Evolutionary conservation across 768 basidiomycete genomes (phyloP).

Genomic region (Pleurotus pulmonarius): DNA sequence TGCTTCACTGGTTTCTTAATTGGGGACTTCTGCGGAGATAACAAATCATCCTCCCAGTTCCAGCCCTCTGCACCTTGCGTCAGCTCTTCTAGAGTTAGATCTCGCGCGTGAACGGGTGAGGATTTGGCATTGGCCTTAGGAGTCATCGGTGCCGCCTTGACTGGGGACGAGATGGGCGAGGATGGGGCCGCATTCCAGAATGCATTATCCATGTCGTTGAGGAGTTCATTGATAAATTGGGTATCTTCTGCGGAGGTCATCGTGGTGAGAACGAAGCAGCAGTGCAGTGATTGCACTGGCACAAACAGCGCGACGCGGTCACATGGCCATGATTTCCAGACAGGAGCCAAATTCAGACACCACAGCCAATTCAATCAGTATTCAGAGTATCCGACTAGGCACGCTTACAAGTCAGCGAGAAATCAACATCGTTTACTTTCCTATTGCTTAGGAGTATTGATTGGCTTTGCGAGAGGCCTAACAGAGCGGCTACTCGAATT

Average conservation of each 20-base stretch:
- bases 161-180: conserved; percentile 30
- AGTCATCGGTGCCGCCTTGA: conserved; percentile 10
- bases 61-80: conserved; percentile 67
- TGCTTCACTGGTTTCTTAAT: conserved; percentile 16
- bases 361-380: too few species aligned
- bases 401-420: too few species aligned
- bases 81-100: conserved; percentile 44
- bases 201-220: conserved; percentile 52
- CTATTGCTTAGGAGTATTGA: too few species aligned
- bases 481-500: too few species aligned
- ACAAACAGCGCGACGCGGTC: too few species aligned
- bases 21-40: conserved; percentile 47
- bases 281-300: too few species aligned
- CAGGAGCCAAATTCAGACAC: too few species aligned
- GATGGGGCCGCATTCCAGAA: conserved; percentile 38
- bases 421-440: too few species aligned
- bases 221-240: conserved; percentile 48
- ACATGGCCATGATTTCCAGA: too few species aligned
- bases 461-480: too few species aligned
- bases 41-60: conserved; percentile 56
- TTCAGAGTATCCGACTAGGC: too few species aligned
- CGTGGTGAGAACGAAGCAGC: too few species aligned
- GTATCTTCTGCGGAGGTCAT: conserved; percentile 29
- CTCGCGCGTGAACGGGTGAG: conserved; percentile 21
- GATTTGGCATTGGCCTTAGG: conserved; percentile 8